A percentile compares a stretch with the other conserved stretches of the same genome.
These are phyloP conservation scores for Balansia obtecta DNA, from an alignment of 2,329 filamentous ascomycete genomes.

Conservation along the genomic window DNA sequence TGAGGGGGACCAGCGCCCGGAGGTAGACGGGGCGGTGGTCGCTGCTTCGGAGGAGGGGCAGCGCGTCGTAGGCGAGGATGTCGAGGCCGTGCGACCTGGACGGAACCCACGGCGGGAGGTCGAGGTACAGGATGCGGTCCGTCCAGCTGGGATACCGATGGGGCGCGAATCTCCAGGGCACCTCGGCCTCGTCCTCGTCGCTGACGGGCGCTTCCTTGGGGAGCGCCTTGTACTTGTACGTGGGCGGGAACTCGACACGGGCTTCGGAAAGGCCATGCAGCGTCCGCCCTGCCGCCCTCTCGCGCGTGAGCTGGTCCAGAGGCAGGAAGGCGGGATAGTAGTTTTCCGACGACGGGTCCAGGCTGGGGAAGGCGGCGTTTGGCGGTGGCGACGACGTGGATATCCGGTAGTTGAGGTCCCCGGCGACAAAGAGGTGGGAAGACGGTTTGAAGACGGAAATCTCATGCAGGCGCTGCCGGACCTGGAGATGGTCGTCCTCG, in stretches of 20 bases:
- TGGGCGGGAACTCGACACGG: constrained; percentile 69
- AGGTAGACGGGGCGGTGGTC: constrained; percentile 82
- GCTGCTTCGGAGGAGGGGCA: constrained; percentile 70
- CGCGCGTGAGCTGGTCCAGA: constrained; percentile 67
- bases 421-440: constrained; percentile 72
- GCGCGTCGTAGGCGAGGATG: constrained; percentile 57
- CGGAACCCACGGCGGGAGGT: constrained; percentile 41
- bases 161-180: constrained; percentile 60
- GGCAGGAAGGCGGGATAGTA: constrained; percentile 57
- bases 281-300: constrained; percentile 55
- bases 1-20: constrained; percentile 52
- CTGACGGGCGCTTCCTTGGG: constrained; percentile 10
- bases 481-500: constrained; percentile 19
- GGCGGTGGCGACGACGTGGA: constrained; percentile 50
- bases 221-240: constrained; percentile 69
- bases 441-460: constrained; percentile 62
- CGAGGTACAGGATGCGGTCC: constrained; percentile 74
- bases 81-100: constrained; percentile 24
- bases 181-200: constrained; percentile 17
- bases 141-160: constrained; percentile 91
- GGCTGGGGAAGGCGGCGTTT: constrained; percentile 50
- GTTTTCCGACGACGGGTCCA: constrained; percentile 37
- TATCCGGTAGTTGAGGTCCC: constrained; percentile 93
- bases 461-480: constrained; percentile 37
- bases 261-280: constrained; percentile 70